Conservation (phyloP, 2,329 filamentous ascomycete species). For the Aspergillus costaricaensis region DNA sequence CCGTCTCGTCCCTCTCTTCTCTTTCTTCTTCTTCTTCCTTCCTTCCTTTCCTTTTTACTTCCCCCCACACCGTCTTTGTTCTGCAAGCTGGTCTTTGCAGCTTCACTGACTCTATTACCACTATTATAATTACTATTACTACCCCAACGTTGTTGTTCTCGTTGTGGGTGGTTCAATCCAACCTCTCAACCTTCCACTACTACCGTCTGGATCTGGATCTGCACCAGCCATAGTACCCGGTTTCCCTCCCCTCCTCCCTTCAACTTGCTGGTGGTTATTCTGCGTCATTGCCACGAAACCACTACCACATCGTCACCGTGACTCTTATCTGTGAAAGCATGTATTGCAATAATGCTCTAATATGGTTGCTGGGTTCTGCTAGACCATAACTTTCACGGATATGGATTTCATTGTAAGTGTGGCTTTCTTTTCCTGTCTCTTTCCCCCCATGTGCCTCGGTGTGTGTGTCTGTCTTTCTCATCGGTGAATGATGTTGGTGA, state of each 20-base stretch:
- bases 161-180: not conserved
- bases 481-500: not conserved
- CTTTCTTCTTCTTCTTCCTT: not conserved
- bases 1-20: constrained; percentile 4
- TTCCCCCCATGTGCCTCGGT: not conserved
- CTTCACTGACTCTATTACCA: not conserved
- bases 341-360: constrained; percentile 37
- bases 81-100: constrained; percentile 31
- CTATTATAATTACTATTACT: no score
- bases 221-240: not conserved
- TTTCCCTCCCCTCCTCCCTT: constrained; percentile 1
- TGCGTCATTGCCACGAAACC: constrained; percentile 23
- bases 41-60: not conserved
- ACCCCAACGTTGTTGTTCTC: not conserved
- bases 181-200: not conserved
- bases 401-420: constrained; percentile 53
- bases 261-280: constrained; percentile 7
- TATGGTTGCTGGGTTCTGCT: constrained; percentile 27
- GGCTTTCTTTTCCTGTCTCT: constrained; percentile 5
- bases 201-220: constrained; percentile 6
- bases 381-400: constrained; percentile 30
- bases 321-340: constrained; percentile 29
- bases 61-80: constrained; percentile 12
- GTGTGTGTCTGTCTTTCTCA: not conserved
- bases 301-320: constrained; percentile 8